phyloP scores from a whole-genome alignment of 1,139 yeast genomes.

The Yarrowia galli region DNA sequence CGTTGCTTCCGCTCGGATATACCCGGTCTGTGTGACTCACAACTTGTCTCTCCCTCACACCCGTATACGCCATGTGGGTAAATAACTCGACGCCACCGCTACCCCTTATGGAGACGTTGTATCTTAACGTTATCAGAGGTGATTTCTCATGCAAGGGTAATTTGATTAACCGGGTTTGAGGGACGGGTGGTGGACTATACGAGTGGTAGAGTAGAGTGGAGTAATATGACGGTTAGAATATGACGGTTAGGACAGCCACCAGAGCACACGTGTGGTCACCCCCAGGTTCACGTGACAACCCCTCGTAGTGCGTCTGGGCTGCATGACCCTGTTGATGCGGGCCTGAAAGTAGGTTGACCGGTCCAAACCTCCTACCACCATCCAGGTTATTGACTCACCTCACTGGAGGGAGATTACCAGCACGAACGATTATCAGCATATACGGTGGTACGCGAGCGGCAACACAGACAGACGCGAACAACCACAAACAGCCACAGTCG shows the following conservation, averaged over 20 bases:
- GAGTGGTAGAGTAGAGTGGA: too few species aligned
- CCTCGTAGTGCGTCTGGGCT: slow-evolving; percentile 17
- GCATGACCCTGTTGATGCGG: slow-evolving; percentile 32
- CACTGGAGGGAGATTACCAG: too few species aligned
- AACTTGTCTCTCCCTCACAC: too few species aligned
- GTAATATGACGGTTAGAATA: too few species aligned
- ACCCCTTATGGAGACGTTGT: slow-evolving; percentile 25
- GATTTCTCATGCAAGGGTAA: slow-evolving; percentile 18
- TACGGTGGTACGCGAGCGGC: too few species aligned
- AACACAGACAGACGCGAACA: neutral
- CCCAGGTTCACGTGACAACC: slow-evolving; percentile 22
- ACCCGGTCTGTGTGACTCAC: too few species aligned
- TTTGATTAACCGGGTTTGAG: too few species aligned
- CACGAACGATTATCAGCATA: too few species aligned
- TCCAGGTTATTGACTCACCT: slow-evolving; percentile 23
- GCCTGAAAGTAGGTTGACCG: slow-evolving; percentile 33
- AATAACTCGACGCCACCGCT: slow-evolving; percentile 20
- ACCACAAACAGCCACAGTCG: neutral
- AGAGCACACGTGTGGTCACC: too few species aligned
- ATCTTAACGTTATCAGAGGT: slow-evolving; percentile 23
- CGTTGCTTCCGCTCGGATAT: too few species aligned
- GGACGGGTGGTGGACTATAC: neutral
- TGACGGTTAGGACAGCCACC: too few species aligned
- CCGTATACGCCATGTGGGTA: slow-evolving; percentile 14
- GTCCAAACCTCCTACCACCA: slow-evolving; percentile 4